Base-by-base conservation (phyloP, 768 basidiomycete genomes). In the Suillus fuscotomentosus region DNA sequence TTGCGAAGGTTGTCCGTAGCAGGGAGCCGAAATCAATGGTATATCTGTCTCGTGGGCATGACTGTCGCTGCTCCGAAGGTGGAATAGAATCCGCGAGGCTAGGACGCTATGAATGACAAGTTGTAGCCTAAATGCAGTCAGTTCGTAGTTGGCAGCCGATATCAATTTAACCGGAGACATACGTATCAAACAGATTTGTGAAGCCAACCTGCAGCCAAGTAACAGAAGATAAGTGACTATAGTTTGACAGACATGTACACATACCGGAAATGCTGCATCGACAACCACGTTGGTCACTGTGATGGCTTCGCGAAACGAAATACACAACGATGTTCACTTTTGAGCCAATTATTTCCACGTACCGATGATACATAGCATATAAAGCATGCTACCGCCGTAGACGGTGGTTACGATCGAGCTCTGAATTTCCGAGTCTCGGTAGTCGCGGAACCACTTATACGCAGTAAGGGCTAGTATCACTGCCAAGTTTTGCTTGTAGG, bases 1-100 rank as follows among this genome's bases (percentile, higher is more conserved):
- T 39, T 39, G 55, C 38, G 38, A 57, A 24, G 55, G 55, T 10
- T 3, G 38, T 24, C 11, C 22, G 39, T 24, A 39, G 4, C 3
- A n/a, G 2, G 38, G 22, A 39, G 7, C 31, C 24, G 14, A 22
- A 22, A 22, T 8, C 22, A 57, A 10, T 24, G 38, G 22, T 0
- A 27, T 4, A 15, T 27, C 24, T 15, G 22, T 5, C 8, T 57
- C 55, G 22, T 39, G 22, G 2, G 15, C 22, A 27, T 55, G 56
- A 47, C 24, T 47, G 45, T 71, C 68, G 24, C 69, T 70, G 42
- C 66, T 51, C 41, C 61, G 66, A 6, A 76, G 71, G 51, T 68
- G 72, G 67, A 74, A 76, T 41, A 74, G 69, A 27, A 74, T 76
- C 14, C 75, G 67, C 55, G 65, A 69, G 22, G 73, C 67, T 14